Percentiles rank a stretch among this genome's conserved stretches.
Conservation (phyloP, 2,329 filamentous ascomycete genomes). For the Hymenotorrendiella dingleyae region DNA sequence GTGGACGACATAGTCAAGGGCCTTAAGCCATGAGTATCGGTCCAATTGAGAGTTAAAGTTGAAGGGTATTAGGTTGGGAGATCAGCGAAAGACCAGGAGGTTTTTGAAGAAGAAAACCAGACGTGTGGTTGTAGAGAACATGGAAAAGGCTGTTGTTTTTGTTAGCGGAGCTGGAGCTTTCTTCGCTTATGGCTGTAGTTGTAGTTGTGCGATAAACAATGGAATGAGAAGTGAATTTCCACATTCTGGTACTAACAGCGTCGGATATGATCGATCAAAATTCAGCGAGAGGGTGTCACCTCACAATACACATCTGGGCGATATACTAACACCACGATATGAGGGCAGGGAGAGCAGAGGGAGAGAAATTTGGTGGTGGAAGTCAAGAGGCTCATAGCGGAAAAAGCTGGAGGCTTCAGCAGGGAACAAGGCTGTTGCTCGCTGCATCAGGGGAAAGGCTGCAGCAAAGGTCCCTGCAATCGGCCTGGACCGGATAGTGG, state of each 20-base stretch:
- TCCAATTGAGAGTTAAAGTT: slow-evolving; percentile 11
- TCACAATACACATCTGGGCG: no score
- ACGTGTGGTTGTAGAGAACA: slow-evolving; percentile 14
- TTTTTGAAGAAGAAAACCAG: slow-evolving; percentile 7
- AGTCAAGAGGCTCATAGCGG: no score
- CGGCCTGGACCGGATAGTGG: no score
- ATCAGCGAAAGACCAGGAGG: slow-evolving; percentile 7
- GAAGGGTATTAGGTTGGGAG: not conserved
- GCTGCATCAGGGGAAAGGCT: no score
- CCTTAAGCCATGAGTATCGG: slow-evolving; percentile 27
- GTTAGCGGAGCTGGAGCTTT: no score
- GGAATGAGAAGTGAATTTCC: not conserved
- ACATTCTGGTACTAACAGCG: not conserved
- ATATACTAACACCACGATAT: no score
- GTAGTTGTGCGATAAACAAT: slow-evolving; percentile 3
- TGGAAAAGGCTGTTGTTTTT: slow-evolving; percentile 6
- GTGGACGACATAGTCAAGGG: slow-evolving; percentile 32
- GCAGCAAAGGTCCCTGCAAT: no score
- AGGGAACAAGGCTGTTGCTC: no score
- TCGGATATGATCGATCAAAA: slow-evolving; percentile 2
- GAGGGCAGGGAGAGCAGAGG: no score
- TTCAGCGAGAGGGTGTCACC: no score
- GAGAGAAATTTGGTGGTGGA: no score
- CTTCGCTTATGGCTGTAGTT: not conserved
- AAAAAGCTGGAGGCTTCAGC: no score